Evolutionary conservation across 164 flowering plant species (phyloP).

Genomic region (Buxus sempervirens): DNA sequence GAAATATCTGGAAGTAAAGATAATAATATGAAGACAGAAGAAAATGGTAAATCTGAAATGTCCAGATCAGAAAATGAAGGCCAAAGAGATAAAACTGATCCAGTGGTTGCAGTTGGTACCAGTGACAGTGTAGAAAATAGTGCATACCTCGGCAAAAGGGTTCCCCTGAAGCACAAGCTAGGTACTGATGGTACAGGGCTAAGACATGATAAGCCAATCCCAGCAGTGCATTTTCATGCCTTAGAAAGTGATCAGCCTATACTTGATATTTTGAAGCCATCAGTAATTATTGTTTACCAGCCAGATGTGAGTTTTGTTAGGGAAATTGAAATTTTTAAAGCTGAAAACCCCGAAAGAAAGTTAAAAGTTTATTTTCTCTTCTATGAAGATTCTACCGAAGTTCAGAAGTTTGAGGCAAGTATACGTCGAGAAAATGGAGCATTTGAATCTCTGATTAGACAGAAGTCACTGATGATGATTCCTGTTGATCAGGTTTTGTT

Average conservation of each 20-base stretch:
- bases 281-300: constrained; percentile 79
- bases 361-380: constrained; percentile 90
- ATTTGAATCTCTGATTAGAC: constrained; percentile 93
- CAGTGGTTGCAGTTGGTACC: constrained; percentile 17
- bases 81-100: constrained; percentile 19
- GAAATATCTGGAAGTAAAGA: constrained; percentile 14
- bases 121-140: constrained; percentile 12
- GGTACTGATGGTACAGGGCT: constrained; percentile 18
- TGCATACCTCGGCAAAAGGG: constrained; percentile 14
- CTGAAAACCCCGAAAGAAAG: constrained; percentile 70
- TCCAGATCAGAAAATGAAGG: constrained; percentile 27
- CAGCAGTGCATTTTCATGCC: constrained; percentile 77
- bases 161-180: constrained; percentile 32
- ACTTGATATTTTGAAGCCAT: constrained; percentile 77
- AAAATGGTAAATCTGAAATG: constrained; percentile 19
- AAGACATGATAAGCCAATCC: constrained; percentile 42
- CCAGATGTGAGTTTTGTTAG: constrained; percentile 93
- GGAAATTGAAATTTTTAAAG: constrained; percentile 88
- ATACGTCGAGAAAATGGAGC: constrained; percentile 92
- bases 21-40: constrained; percentile 10
- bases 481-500: constrained; percentile 73
- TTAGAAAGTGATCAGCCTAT: constrained; percentile 69
- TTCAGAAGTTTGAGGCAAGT: constrained; percentile 96
- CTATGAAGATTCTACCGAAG: constrained; percentile 93
- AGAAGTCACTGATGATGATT: constrained; percentile 93